phyloP scores from a whole-genome alignment of 495 filamentous ascomycete species.

The Tuber aestivum region DNA sequence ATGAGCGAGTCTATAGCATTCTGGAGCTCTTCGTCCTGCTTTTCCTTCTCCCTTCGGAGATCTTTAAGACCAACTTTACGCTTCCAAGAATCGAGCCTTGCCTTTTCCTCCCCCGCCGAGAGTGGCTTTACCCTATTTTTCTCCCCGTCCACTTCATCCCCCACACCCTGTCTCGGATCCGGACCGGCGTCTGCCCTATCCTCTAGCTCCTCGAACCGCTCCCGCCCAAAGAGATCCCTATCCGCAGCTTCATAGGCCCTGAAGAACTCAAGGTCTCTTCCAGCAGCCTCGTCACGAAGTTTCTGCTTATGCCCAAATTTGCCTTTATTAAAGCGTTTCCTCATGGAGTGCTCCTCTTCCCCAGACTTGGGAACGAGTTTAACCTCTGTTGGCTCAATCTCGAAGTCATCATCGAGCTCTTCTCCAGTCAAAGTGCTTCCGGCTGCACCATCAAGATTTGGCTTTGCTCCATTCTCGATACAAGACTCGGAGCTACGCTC shows the following conservation, averaged over 20 bases:
- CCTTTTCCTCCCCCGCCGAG: neutral
- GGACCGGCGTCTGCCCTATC: neutral
- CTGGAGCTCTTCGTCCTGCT: constrained; percentile 6
- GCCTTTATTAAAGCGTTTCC: constrained; percentile 18
- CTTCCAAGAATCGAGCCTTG: neutral
- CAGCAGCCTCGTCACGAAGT: neutral
- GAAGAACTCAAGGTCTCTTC: constrained; percentile 1
- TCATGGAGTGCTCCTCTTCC: constrained; percentile 14
- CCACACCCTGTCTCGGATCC: neutral
- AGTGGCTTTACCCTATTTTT: neutral
- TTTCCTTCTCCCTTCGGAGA: neutral
- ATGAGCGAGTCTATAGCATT: neutral
- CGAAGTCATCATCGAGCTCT: constrained; percentile 5
- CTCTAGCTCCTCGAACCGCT: constrained; percentile 24
- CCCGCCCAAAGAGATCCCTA: constrained; percentile 20
- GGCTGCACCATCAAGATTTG: constrained; percentile 20
- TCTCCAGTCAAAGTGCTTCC: constrained; percentile 26
- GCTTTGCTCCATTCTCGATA: neutral
- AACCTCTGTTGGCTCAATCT: constrained; percentile 3
- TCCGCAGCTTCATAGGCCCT: constrained; percentile 28
- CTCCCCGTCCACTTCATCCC: neutral
- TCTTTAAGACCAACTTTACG: neutral
- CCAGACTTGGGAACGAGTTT: neutral
- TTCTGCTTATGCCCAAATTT: constrained; percentile 12
- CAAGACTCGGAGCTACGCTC: neutral